phyloP scores from a whole-genome alignment of 768 basidiomycete species.

The Pisolithus microcarpus region DNA sequence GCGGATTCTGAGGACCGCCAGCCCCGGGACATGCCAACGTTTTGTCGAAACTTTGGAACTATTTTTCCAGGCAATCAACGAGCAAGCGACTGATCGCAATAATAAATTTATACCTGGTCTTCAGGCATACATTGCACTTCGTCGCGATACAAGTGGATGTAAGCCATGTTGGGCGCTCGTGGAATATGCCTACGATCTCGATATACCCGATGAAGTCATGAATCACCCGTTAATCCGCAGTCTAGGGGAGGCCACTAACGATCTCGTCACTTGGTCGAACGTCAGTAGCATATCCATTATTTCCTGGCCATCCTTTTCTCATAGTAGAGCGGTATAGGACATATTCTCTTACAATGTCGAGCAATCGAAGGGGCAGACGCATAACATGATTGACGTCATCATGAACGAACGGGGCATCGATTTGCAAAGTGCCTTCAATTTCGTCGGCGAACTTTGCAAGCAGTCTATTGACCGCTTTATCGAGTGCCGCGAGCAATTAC shows the following conservation, averaged over 20 bases:
- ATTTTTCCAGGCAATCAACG: conserved; percentile 72
- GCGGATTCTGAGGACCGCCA: conserved; percentile 55
- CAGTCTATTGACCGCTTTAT: conserved; percentile 66
- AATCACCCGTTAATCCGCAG: conserved; percentile 59
- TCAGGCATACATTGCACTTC: conserved; percentile 70
- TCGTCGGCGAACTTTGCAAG: conserved; percentile 70
- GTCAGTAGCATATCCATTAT: conserved; percentile 38
- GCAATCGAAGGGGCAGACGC: conserved; percentile 72
- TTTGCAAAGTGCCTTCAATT: conserved; percentile 68
- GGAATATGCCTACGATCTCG: conserved; percentile 72
- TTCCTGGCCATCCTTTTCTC: conserved; percentile 1
- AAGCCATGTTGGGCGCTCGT: conserved; percentile 78
- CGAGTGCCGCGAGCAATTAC: conserved; percentile 38
- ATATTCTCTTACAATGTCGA: conserved; percentile 84
- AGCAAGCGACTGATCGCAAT: conserved; percentile 64
- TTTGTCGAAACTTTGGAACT: conserved; percentile 75
- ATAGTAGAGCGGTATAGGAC: conserved; percentile 42
- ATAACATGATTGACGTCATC: conserved; percentile 79
- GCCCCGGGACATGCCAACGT: conserved; percentile 58
- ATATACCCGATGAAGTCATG: conserved; percentile 78
- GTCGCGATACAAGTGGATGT: conserved; percentile 78
- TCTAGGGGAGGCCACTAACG: conserved; percentile 71
- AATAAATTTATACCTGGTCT: conserved; percentile 62
- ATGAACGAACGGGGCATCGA: conserved; percentile 68
- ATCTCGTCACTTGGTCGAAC: conserved; percentile 82